phyloP scores from a whole-genome alignment of 1,284 basidiomycete genomes.

The Malassezia dermatis region DNA sequence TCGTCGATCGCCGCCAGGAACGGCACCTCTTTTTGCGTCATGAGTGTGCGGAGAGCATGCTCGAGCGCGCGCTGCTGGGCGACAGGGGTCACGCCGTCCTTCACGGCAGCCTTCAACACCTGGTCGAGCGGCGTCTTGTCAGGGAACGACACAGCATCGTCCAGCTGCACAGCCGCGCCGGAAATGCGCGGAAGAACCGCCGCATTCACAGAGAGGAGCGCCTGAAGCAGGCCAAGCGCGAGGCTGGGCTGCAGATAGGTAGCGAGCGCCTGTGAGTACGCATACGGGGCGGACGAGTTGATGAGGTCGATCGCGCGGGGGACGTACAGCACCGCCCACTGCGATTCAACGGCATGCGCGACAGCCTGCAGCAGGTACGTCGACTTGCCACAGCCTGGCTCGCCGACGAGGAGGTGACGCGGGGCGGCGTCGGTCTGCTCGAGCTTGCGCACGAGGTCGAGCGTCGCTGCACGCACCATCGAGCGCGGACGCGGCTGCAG shows the following conservation, averaged over 20 bases:
- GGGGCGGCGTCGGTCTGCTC: constrained; percentile 4
- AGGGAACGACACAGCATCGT: constrained; percentile 15
- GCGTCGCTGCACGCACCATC: constrained; percentile 5
- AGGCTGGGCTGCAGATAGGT: constrained; percentile 66
- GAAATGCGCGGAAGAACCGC: constrained; percentile 18
- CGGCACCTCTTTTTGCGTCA: constrained; percentile 59
- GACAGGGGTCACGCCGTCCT: not conserved
- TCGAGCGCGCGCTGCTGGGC: constrained; percentile 56
- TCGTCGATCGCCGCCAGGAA: constrained; percentile 79
- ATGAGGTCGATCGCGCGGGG: constrained; percentile 68
- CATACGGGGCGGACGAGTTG: constrained; percentile 65
- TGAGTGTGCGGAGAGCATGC: constrained; percentile 59
- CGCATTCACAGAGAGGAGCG: constrained; percentile 48
- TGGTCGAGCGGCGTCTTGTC: constrained; percentile 22
- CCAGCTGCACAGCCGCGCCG: constrained; percentile 15
- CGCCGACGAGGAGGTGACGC: constrained; percentile 51
- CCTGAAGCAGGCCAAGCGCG: constrained; percentile 44
- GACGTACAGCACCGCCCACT: constrained; percentile 81
- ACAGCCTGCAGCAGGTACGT: constrained; percentile 69
- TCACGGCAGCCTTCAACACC: constrained; percentile 14
- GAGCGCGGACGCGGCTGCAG: constrained; percentile 23
- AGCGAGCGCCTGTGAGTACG: constrained; percentile 64
- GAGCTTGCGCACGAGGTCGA: constrained; percentile 26
- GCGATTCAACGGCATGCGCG: constrained; percentile 60
- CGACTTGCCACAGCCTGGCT: constrained; percentile 69